Evolutionary conservation across 306 rosid genomes (phyloP), one percentile per base, ranked within the genome.

Genomic region (Prunus salicina): DNA sequence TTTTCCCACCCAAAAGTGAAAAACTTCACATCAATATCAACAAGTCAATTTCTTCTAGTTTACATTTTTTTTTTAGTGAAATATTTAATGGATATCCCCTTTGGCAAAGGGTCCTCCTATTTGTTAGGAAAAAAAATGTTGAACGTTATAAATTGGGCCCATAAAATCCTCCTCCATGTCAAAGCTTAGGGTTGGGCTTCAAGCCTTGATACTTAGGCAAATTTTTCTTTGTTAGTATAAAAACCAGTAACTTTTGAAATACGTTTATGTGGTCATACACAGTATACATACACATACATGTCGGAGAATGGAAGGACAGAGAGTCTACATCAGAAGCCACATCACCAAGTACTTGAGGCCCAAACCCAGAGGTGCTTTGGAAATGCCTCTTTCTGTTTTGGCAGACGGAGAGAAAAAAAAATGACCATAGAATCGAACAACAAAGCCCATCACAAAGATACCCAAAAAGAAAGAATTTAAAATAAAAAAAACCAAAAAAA

Each of bases 1-100:
- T 62, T 60, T 78, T 61, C 82, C 64, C 66, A 67, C 27, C 62
- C 24, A 41, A 49, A n/a, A 3, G 88, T 85, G 82, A 92, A 88
- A 88, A 79, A 69, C 85, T 82, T 90, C 91, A 79, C 89, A 76
- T 91, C 91, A 89, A 55, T 38, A 19, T 79, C 74, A 79, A 24
- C 67, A 65, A 82, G 80, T 78, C 67, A 68, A 75, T 76, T 76
- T 74, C 8, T 76, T 74, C 6, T 30, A 75, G 84, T 64, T 41
- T 47, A 28, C 10, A 7, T 6, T 56, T 58, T 22, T 22, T 50
- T 71, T 76, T 74, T 4, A 12, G 30, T 38, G 9, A 55, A 56
- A 71, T 71, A 13, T 49, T 52, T 72, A 12, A 72, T 28, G n/a
- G 18, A 11, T 58, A 55, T 66, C 20, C 60, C 16, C 34, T 72